phyloP scores from a whole-genome alignment of 164 flowering plant species.

The Annona squamosa region DNA sequence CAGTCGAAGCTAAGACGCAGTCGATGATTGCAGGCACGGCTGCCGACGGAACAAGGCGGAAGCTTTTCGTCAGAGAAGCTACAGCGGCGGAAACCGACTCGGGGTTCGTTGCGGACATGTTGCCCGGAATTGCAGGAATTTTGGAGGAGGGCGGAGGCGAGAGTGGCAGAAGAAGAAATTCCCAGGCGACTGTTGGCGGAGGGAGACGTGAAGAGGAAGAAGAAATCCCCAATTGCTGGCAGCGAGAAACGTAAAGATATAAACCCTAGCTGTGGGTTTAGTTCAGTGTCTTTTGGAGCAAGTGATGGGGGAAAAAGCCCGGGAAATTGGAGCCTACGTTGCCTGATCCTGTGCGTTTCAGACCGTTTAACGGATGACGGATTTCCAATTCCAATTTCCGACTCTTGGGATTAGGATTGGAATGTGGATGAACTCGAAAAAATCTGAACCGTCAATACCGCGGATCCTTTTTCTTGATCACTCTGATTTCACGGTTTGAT shows the following conservation, averaged over 20 bases:
- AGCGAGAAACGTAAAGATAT: neutral
- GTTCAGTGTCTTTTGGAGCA: no score
- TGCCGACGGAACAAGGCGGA: constrained; percentile 46
- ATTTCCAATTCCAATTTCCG: no score
- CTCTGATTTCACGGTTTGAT: no score
- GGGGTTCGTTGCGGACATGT: constrained; percentile 9
- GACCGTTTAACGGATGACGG: neutral
- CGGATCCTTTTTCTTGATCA: no score
- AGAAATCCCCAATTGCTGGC: neutral
- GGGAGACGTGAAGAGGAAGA: no score
- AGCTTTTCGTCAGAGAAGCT: constrained; percentile 42
- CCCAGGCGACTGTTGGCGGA: no score
- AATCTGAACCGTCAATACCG: no score
- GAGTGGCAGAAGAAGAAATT: neutral
- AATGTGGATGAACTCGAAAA: no score
- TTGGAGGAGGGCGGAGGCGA: neutral
- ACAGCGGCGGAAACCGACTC: constrained; percentile 27
- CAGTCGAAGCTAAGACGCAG: constrained; percentile 56
- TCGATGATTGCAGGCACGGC: constrained; percentile 71
- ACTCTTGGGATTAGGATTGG: no score
- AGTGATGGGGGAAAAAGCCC: neutral
- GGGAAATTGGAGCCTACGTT: neutral
- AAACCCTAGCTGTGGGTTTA: neutral
- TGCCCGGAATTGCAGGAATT: neutral
- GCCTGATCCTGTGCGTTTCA: neutral